Evolutionary conservation across 495 filamentous ascomycete genomes (phyloP).

Genomic region (Tuber indicum): DNA sequence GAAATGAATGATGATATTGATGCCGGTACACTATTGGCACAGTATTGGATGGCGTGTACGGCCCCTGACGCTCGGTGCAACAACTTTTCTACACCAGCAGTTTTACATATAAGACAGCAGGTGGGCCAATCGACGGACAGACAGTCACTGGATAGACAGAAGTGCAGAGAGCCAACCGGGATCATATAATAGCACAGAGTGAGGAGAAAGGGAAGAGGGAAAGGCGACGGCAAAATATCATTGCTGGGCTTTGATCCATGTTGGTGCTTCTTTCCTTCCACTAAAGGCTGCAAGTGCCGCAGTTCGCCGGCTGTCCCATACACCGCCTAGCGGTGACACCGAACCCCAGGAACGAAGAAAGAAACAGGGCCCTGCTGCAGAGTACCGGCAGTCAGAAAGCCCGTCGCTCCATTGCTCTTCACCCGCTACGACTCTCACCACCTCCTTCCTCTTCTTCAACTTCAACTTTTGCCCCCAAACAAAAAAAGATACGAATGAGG

Average conservation of each 20-base stretch:
- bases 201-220: background rate
- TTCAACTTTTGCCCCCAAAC: background rate
- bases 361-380: background rate
- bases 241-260: background rate
- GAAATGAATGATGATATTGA: background rate
- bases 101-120: background rate
- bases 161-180: background rate
- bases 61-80: background rate
- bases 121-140: background rate
- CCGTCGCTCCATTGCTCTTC: background rate
- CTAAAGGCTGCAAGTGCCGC: background rate
- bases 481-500: background rate
- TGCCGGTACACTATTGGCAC: background rate
- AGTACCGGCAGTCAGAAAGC: background rate
- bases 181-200: background rate
- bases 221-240: background rate
- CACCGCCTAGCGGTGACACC: background rate
- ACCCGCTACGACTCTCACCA: background rate
- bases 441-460: conserved; percentile 1
- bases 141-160: background rate
- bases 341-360: conserved; percentile 5
- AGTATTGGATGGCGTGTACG: background rate
- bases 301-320: background rate
- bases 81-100: background rate
- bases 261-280: background rate